Evolutionary conservation across 345 rosid species (phyloP).

Genomic region (Eucalyptus marginata): DNA sequence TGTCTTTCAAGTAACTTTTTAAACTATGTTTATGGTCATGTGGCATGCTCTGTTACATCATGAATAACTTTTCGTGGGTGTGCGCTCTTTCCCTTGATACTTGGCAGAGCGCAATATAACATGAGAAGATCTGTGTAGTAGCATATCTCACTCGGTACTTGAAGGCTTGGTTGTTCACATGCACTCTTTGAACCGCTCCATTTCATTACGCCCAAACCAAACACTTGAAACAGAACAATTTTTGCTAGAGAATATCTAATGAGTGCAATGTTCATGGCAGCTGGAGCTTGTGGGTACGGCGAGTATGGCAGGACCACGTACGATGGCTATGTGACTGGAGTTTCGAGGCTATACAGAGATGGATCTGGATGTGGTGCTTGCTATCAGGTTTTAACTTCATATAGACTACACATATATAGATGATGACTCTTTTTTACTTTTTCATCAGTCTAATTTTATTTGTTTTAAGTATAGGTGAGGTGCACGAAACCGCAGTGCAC

Average conservation of each 20-base stretch:
- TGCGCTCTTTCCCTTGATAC: not conserved
- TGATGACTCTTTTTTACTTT: not conserved
- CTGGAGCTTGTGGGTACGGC: slow-evolving; percentile 82
- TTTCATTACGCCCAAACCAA: not conserved
- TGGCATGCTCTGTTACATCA: not conserved
- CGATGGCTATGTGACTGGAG: slow-evolving; percentile 76
- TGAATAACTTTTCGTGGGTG: not conserved
- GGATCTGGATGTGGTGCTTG: slow-evolving; percentile 92
- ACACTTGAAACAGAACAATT: not conserved
- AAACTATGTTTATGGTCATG: not conserved
- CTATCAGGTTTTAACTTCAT: slow-evolving; percentile 50
- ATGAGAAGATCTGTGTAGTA: not conserved
- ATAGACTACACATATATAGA: not conserved
- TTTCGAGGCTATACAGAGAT: slow-evolving; percentile 51
- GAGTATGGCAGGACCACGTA: slow-evolving; percentile 64
- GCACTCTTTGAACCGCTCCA: not conserved
- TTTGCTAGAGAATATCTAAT: not conserved
- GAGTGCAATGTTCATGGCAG: slow-evolving; percentile 9
- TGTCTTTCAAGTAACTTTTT: not conserved
- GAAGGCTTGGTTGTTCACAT: not conserved
- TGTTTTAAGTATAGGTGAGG: slow-evolving; percentile 35
- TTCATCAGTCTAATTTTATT: not conserved
- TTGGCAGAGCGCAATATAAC: not conserved
- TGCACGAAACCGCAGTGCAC: slow-evolving; percentile 55
- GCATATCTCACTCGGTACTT: not conserved